Evolutionary conservation across 495 filamentous ascomycete species (phyloP).

Genomic region (Neurospora sp.): DNA sequence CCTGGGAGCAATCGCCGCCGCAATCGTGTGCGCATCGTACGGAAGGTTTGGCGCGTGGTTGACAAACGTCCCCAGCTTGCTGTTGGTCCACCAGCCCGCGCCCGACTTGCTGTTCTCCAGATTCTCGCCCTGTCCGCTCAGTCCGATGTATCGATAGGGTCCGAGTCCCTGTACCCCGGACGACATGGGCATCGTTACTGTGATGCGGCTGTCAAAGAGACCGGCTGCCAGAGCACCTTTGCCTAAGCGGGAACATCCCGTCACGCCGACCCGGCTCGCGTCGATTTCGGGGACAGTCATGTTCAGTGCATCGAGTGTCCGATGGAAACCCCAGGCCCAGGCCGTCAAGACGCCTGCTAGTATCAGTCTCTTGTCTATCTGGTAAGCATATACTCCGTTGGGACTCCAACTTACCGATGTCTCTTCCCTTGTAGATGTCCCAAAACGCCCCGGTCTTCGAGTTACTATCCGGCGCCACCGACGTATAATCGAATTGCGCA

Average conservation of each 20-base stretch:
- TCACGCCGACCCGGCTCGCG: constrained; percentile 36
- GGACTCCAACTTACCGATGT: constrained; percentile 31
- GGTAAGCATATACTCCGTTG: not conserved
- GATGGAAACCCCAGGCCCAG: constrained; percentile 47
- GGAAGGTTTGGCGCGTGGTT: constrained; percentile 39
- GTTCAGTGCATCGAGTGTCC: constrained; percentile 41
- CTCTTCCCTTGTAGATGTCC: constrained; percentile 40
- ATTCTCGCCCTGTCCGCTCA: constrained; percentile 44
- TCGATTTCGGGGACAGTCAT: constrained; percentile 41
- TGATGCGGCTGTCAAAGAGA: constrained; percentile 42
- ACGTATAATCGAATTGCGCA: constrained; percentile 41
- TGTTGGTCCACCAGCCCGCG: constrained; percentile 43
- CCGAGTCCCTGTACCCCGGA: constrained; percentile 42
- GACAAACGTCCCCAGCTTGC: constrained; percentile 37
- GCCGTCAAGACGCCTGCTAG: constrained; percentile 36
- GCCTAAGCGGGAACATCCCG: constrained; percentile 42
- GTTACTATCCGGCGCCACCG: constrained; percentile 42
- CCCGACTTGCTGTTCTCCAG: constrained; percentile 46
- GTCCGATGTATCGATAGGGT: constrained; percentile 40
- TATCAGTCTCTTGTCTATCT: not conserved
- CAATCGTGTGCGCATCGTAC: constrained; percentile 45
- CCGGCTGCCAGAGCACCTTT: constrained; percentile 43
- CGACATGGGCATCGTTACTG: constrained; percentile 47
- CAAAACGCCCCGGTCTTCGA: constrained; percentile 42
- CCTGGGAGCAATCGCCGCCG: constrained; percentile 42